These are phyloP conservation scores for Globisporangium lucens DNA, from an alignment of 352 stramenopile species.

Conservation along the genomic window DNA sequence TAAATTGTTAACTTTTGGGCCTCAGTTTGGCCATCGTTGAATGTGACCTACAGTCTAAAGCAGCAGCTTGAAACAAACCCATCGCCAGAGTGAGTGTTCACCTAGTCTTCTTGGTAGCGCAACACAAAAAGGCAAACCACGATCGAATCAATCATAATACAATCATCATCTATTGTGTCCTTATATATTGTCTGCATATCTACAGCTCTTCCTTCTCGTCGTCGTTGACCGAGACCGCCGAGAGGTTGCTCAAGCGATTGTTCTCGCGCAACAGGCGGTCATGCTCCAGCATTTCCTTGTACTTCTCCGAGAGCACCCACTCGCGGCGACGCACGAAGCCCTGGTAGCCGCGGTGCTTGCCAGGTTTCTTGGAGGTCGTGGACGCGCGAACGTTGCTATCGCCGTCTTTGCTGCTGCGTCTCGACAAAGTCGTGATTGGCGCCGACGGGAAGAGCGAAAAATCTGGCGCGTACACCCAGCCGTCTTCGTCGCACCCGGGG, in stretches of 20 bases:
- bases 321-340: conserved; percentile 70
- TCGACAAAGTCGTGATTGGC: conserved; percentile 19
- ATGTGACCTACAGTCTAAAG: no score
- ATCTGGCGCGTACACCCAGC: conserved; percentile 84
- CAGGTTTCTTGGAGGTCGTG: conserved; percentile 35
- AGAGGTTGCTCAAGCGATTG: conserved; percentile 34
- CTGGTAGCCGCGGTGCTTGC: conserved; percentile 50
- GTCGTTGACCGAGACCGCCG: conserved; percentile 37
- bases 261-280: conserved; percentile 21
- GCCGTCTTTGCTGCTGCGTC: conserved; percentile 21
- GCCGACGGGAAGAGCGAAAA: conserved; percentile 77
- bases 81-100: no score
- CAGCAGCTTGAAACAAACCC: no score
- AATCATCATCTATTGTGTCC: conserved; percentile 4
- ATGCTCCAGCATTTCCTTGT: conserved; percentile 34
- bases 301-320: conserved; percentile 66
- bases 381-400: conserved; percentile 6
- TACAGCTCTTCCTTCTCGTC: conserved; percentile 25
- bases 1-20: no score
- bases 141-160: neutral
- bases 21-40: no score
- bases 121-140: no score
- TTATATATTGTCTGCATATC: neutral
- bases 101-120: no score
- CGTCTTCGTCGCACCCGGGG: conserved; percentile 65